These are phyloP conservation scores for Durusdinium trenchii DNA, from an alignment of 73 alveolate genomes.

Conservation along the genomic window DNA sequence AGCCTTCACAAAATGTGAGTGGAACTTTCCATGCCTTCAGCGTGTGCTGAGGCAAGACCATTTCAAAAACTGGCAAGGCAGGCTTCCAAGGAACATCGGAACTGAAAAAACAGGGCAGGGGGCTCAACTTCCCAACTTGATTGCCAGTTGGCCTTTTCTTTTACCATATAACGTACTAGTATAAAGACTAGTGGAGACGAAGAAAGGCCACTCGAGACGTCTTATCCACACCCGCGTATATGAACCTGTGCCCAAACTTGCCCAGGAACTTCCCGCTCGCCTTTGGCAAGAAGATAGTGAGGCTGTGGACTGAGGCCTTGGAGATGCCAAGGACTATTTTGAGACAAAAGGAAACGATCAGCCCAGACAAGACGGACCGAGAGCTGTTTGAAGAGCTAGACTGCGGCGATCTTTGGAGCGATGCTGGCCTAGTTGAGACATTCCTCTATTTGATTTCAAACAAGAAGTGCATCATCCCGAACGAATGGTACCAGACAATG, in stretches of 20 bases:
- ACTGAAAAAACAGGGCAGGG: no score
- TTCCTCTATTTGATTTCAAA: slow-evolving; percentile 14
- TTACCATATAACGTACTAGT: no score
- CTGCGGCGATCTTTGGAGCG: neutral
- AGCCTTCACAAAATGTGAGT: neutral
- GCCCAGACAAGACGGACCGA: neutral
- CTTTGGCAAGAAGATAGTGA: neutral
- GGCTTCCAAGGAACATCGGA: neutral
- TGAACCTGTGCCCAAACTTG: neutral
- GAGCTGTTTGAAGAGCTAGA: neutral
- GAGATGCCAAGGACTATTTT: neutral
- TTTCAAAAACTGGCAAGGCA: neutral
- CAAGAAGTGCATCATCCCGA: slow-evolving; percentile 1
- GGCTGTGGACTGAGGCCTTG: neutral
- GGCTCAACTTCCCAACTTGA: no score
- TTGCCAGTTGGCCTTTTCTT: no score
- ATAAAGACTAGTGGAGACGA: no score
- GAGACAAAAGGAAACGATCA: neutral
- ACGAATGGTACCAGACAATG: neutral
- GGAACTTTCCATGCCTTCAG: neutral
- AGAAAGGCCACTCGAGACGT: neutral
- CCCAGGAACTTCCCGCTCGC: neutral
- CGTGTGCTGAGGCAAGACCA: neutral
- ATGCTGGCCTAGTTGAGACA: neutral
- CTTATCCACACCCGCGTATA: neutral